Conservation (phyloP, 805 yeast genomes). For the Sungouiozyma ichnusensis region DNA sequence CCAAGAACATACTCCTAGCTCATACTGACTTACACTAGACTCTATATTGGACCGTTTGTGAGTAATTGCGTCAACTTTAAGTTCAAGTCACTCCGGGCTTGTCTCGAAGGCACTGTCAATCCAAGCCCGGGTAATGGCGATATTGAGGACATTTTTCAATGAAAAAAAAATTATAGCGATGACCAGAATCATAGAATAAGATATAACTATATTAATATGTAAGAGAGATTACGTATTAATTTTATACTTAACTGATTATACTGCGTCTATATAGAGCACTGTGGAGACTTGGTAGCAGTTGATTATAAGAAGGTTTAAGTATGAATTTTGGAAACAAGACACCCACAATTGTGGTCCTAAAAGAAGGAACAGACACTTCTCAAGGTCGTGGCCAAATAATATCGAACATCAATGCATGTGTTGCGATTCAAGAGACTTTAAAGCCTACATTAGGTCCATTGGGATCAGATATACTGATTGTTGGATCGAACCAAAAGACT, state of each 20-base stretch:
- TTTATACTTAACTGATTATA: too few relatives aligned
- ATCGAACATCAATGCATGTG: constrained; percentile 91
- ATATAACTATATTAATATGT: not conserved
- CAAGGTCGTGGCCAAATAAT: constrained; percentile 96
- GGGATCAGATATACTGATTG: constrained; percentile 91
- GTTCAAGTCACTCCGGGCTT: too few relatives aligned
- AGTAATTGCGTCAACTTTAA: too few relatives aligned
- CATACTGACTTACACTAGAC: too few relatives aligned
- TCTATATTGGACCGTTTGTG: too few relatives aligned
- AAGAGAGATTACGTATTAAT: not conserved
- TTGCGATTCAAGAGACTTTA: constrained; percentile 92
- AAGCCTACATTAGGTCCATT: constrained; percentile 94
- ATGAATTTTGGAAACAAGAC: constrained; percentile 91
- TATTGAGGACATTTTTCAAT: too few relatives aligned
- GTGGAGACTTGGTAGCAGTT: too few relatives aligned
- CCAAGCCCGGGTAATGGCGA: too few relatives aligned
- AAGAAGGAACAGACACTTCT: constrained; percentile 95
- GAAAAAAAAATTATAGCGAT: not conserved
- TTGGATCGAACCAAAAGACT: constrained; percentile 70
- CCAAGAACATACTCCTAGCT: too few relatives aligned
- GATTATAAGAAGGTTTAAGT: not conserved
- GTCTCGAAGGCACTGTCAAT: too few relatives aligned
- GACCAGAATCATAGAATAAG: too few relatives aligned
- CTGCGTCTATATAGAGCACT: too few relatives aligned
- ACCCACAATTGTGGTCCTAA: constrained; percentile 95